These are phyloP conservation scores for Cordyceps cateniannulata DNA, from an alignment of 2,329 filamentous ascomycete species.

Conservation along the genomic window DNA sequence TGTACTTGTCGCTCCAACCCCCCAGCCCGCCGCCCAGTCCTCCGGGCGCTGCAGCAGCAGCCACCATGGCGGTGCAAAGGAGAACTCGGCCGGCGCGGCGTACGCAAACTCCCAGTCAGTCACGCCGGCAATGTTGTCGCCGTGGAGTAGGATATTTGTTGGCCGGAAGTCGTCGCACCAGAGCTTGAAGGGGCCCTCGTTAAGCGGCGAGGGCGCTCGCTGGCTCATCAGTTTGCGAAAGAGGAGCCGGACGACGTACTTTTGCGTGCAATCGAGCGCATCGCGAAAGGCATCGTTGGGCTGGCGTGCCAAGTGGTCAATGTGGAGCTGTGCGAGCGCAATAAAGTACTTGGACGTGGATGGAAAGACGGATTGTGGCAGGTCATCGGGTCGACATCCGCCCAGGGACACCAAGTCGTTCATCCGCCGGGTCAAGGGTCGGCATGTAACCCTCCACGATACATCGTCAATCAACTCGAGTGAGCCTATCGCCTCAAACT, in stretches of 20 bases:
- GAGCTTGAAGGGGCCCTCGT: background rate
- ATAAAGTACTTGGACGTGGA: background rate
- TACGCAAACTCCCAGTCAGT: background rate
- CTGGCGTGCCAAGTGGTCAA: background rate
- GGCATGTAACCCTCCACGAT: background rate
- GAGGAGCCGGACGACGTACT: background rate
- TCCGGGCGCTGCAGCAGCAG: background rate
- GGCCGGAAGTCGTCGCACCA: constrained; percentile 2
- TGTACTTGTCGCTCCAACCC: background rate
- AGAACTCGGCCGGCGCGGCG: background rate
- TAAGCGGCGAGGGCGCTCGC: background rate
- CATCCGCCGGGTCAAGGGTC: background rate
- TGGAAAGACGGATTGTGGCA: background rate
- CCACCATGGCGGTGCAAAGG: background rate
- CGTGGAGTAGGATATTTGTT: background rate
- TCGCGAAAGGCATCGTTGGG: background rate
- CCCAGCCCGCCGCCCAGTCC: background rate
- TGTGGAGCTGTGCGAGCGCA: background rate
- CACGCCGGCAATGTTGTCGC: background rate
- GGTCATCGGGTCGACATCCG: background rate
- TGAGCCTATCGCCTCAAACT: background rate
- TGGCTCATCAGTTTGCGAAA: background rate
- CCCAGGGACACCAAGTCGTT: background rate
- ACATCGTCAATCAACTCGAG: background rate
- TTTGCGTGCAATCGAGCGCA: background rate